These are phyloP conservation scores for Auxenochlorella protothecoides DNA, from an alignment of 139 green algal genomes.

Conservation along the genomic window DNA sequence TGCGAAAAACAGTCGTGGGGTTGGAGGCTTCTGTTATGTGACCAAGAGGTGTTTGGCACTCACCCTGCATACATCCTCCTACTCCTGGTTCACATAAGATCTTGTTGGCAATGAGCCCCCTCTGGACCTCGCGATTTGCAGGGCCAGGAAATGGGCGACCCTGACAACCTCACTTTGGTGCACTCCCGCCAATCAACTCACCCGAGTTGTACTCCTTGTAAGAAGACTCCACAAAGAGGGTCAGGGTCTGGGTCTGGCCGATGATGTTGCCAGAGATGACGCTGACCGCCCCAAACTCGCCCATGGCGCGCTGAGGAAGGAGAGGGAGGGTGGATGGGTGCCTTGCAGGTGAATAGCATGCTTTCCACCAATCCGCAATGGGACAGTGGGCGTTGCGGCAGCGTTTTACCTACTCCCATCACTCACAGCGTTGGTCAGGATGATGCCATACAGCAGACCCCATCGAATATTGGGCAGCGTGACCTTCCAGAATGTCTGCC, in stretches of 20 bases:
- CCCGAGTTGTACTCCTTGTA: conserved; percentile 76
- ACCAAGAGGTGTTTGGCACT: no score
- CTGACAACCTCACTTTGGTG: no score
- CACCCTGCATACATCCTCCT: no score
- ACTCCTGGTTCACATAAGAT: no score
- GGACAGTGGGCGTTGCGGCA: no score
- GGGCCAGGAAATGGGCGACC: no score
- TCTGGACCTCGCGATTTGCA: no score
- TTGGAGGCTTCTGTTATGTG: no score
- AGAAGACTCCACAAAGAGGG: conserved; percentile 71
- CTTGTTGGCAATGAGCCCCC: no score
- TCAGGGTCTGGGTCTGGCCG: conserved; percentile 80
- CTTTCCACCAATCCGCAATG: no score
- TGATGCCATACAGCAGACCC: conserved; percentile 80
- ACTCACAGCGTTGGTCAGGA: conserved; percentile 70
- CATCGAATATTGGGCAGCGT: conserved; percentile 83
- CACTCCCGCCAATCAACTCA: not conserved
- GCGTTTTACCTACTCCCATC: not conserved
- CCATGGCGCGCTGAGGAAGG: conserved; percentile 57
- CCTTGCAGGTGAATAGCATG: no score
- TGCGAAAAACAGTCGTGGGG: not conserved
- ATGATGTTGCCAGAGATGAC: conserved; percentile 90
- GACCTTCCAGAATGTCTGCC: conserved; percentile 79
- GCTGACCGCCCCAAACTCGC: conserved; percentile 80
- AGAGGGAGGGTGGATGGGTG: no score